Conservation (phyloP, 306 rosid species). For the Cicer judaicum region DNA sequence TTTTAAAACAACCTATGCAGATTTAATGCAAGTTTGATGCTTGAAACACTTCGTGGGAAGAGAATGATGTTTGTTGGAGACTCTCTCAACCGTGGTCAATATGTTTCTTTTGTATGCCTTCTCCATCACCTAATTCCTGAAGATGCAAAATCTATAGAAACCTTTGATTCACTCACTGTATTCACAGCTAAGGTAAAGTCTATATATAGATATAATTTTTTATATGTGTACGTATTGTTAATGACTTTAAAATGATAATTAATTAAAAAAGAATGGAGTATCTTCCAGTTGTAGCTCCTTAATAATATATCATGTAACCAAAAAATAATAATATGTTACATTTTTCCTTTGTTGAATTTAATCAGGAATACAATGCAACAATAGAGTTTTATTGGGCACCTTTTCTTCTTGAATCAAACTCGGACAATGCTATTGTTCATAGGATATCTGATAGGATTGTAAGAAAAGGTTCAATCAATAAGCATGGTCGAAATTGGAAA, state of each 20-base stretch:
- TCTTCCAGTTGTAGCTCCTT: background rate
- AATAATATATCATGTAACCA: background rate
- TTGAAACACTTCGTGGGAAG: conserved; percentile 87
- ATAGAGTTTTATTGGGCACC: conserved; percentile 99
- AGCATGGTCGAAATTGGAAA: conserved; percentile 88
- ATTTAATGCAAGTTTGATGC: conserved; percentile 84
- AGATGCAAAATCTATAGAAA: conserved; percentile 87
- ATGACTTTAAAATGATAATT: no score
- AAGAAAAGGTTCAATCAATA: conserved; percentile 83
- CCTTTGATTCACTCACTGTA: conserved; percentile 83
- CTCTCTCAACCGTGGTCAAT: conserved; percentile 92
- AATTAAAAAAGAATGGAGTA: conserved; percentile 37
- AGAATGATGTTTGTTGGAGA: conserved; percentile 96
- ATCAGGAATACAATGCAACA: conserved; percentile 85
- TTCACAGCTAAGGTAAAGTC: conserved; percentile 92
- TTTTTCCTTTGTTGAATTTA: background rate
- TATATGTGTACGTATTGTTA: no score
- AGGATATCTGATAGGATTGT: conserved; percentile 84
- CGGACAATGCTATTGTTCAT: conserved; percentile 78
- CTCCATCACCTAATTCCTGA: conserved; percentile 76
- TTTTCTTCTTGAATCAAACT: conserved; percentile 86
- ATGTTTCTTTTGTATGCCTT: conserved; percentile 87
- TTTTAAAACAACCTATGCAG: conserved; percentile 43
- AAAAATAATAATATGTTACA: no score
- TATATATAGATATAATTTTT: no score